These are phyloP conservation scores for Colletotrichum cordylinicola DNA, from an alignment of 2,329 filamentous ascomycete species.

Conservation along the genomic window DNA sequence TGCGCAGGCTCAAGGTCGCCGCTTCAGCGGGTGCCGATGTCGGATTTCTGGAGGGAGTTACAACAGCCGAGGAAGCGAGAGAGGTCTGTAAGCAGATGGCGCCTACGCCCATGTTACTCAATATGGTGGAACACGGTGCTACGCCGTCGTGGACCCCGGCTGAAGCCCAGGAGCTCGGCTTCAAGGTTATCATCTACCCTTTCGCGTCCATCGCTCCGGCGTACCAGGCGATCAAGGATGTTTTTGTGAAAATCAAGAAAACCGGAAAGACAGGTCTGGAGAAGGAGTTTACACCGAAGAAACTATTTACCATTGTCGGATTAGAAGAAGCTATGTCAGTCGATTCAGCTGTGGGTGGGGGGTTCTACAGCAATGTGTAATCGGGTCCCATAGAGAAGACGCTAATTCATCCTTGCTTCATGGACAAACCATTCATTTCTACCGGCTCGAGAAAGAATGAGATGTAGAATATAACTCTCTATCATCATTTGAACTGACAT, in stretches of 20 bases:
- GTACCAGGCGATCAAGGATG: not conserved
- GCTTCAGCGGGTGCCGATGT: not conserved
- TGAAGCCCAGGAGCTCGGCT: not conserved
- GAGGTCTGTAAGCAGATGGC: not conserved
- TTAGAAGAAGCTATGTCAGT: not conserved
- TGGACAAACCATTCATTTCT: not conserved
- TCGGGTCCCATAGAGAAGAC: fast-evolving
- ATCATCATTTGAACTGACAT: not conserved
- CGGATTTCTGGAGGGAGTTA: not conserved
- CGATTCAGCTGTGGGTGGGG: not conserved
- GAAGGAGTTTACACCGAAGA: not conserved
- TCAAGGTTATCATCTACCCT: not conserved
- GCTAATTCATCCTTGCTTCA: not conserved
- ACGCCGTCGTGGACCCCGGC: not conserved
- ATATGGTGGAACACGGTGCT: not conserved
- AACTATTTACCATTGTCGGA: not conserved
- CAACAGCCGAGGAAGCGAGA: not conserved
- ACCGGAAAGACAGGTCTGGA: not conserved
- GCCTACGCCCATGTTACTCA: not conserved
- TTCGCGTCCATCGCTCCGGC: not conserved
- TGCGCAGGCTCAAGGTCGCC: not conserved
- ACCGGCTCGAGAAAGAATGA: fast-evolving
- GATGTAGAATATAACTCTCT: not conserved
- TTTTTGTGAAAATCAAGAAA: not conserved
- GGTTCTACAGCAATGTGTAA: not conserved